phyloP scores from a whole-genome alignment of 305 asterid species.

The Fraxinus ornus region DNA sequence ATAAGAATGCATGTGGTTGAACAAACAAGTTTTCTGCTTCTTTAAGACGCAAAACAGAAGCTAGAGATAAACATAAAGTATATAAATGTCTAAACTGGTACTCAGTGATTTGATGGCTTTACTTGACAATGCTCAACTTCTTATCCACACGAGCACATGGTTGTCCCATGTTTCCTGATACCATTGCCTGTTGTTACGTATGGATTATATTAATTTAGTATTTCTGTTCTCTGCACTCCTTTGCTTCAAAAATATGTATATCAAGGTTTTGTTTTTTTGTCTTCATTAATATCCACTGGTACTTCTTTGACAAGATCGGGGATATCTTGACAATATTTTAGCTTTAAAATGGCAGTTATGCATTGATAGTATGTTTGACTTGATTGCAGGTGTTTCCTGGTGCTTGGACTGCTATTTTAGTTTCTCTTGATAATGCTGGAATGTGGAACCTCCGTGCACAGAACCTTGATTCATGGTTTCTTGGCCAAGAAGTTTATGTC shows the following conservation, averaged over 20 bases:
- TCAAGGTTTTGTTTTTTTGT: background rate
- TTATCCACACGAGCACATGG: background rate
- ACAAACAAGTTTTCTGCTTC: background rate
- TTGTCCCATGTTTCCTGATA: background rate
- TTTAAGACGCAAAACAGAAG: background rate
- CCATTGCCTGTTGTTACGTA: background rate
- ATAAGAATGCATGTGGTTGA: background rate
- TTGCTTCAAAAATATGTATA: background rate
- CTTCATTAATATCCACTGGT: background rate
- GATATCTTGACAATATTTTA: constrained; percentile 3
- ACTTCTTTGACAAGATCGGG: background rate
- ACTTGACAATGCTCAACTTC: background rate
- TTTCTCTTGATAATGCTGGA: constrained; percentile 77
- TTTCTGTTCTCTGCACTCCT: background rate
- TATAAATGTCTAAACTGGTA: background rate
- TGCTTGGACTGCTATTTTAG: constrained; percentile 89
- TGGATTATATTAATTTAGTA: background rate
- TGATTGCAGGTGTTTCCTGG: constrained; percentile 76
- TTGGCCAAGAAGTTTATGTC: constrained; percentile 80
- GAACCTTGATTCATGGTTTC: constrained; percentile 95
- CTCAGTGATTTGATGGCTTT: background rate
- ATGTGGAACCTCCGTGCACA: constrained; percentile 90
- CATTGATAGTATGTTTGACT: background rate
- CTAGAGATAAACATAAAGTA: background rate
- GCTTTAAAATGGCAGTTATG: background rate